Conservation (phyloP, 2,329 filamentous ascomycete genomes). For the Hypoxylon sp. region DNA sequence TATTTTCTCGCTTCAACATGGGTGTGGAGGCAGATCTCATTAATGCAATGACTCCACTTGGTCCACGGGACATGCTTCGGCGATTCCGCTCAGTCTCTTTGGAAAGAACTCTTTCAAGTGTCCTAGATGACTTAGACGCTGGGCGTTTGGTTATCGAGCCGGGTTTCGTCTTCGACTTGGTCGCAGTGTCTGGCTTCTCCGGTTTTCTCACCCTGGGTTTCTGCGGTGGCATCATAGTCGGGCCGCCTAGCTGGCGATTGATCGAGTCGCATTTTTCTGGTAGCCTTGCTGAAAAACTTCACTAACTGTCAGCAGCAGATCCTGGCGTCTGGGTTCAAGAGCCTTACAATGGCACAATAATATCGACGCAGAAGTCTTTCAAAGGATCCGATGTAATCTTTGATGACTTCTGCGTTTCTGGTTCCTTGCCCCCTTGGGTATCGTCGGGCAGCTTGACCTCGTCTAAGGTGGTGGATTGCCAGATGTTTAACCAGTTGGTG, state of each 20-base stretch:
- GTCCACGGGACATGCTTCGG: constrained; percentile 67
- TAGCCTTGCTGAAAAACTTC: constrained; percentile 79
- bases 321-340: not conserved
- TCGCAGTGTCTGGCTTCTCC: constrained; percentile 58
- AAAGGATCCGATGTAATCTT: constrained; percentile 70
- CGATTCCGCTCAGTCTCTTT: constrained; percentile 65
- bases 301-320: constrained; percentile 50
- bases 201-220: constrained; percentile 64
- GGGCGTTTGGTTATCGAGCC: constrained; percentile 65
- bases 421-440: constrained; percentile 55
- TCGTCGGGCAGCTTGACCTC: constrained; percentile 64
- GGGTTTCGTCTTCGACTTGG: constrained; percentile 61
- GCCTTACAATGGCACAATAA: constrained; percentile 81
- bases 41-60: constrained; percentile 70
- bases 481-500: constrained; percentile 83
- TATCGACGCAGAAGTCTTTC: constrained; percentile 81
- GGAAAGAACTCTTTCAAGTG: constrained; percentile 71
- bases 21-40: constrained; percentile 76
- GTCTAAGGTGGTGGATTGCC: constrained; percentile 79
- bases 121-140: constrained; percentile 58
- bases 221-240: constrained; percentile 67
- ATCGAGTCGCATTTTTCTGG: constrained; percentile 76
- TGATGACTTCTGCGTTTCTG: constrained; percentile 54
- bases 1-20: constrained; percentile 75
- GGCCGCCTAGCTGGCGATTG: constrained; percentile 81